These are phyloP conservation scores for Rutidosis leptorrhynchoides DNA, from an alignment of 129 eudicot species.

Conservation along the genomic window DNA sequence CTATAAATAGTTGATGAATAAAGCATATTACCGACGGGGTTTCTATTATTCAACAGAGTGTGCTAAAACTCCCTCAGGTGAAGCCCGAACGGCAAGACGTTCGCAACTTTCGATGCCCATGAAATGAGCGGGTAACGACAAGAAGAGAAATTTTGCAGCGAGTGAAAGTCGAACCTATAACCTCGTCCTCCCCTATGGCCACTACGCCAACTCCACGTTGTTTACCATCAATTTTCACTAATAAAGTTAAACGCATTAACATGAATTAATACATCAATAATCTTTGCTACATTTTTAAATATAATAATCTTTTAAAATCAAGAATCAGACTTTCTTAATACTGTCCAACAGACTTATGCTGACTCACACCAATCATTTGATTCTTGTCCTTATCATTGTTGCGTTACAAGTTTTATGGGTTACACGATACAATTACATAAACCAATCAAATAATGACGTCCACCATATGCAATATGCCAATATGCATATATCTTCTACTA, in stretches of 20 bases:
- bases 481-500: background rate
- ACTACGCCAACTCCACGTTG: no score
- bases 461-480: background rate
- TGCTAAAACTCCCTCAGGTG: no score
- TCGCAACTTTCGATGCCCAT: no score
- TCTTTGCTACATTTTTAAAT: background rate
- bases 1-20: no score
- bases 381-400: background rate
- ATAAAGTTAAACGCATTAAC: background rate
- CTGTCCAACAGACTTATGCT: background rate
- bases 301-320: background rate
- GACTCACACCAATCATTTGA: conserved; percentile 16
- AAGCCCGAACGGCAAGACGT: no score
- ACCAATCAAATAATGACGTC: conserved; percentile 9
- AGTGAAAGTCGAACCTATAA: no score
- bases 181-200: no score
- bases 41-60: no score
- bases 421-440: conserved; percentile 13
- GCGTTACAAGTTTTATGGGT: conserved; percentile 14
- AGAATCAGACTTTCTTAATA: background rate
- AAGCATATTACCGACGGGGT: no score
- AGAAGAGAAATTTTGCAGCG: no score
- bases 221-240: background rate
- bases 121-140: no score
- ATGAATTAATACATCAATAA: background rate